Base-by-base conservation (phyloP, 2,329 filamentous ascomycete genomes). In the Alternaria triticimaculans region DNA sequence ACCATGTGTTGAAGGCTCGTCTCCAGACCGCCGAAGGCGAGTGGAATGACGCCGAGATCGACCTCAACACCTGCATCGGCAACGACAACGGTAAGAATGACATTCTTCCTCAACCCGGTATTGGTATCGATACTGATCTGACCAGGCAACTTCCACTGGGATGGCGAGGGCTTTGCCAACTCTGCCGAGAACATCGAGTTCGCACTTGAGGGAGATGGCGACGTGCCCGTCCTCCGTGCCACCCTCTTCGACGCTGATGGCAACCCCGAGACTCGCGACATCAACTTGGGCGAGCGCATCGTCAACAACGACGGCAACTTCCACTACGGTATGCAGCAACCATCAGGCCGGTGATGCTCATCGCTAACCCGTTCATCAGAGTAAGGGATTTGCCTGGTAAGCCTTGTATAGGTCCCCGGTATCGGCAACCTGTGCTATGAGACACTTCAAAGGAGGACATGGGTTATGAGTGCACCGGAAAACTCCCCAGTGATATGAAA, bases 221-320 rank as follows among this genome's bases (percentile, higher is more conserved):
- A 73, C 2, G 81, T 85, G 21, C 86, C 87, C 41, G 72, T 89
- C 48, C 85, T 89, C 49, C 85, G 86, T 18, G 87, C 86, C 41
- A 62, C 50, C 0, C 81, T 89, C 30, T 70, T 62, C 43, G 81
- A 82, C 30, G 53, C 74, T 2, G 79, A 85, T 0, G 86, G 86
- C 43, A 78, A 87, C 18, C 57, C 61, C 2, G 62, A 78, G 2
- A 62, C 76, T 7, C 76, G 81, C 41, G 82, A 89, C 68, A 66
- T 89, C 67, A 89, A 89, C 80, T 82, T 89, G 6, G 75, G 82
- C 3, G 86, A 88, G 82, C 80, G 84, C 62, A 81, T 89, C 58
- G 76, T 77, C 62, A 89, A 89, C 77, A 69, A 84, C 20, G 73
- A 86, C 68, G 87, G 87, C 62, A 26, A 70, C 20, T 74, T 74